Percentiles rank a stretch among this genome's conserved stretches.
phyloP scores from a whole-genome alignment of 2,329 filamentous ascomycete genomes.

The Aaosphaeria arxii region DNA sequence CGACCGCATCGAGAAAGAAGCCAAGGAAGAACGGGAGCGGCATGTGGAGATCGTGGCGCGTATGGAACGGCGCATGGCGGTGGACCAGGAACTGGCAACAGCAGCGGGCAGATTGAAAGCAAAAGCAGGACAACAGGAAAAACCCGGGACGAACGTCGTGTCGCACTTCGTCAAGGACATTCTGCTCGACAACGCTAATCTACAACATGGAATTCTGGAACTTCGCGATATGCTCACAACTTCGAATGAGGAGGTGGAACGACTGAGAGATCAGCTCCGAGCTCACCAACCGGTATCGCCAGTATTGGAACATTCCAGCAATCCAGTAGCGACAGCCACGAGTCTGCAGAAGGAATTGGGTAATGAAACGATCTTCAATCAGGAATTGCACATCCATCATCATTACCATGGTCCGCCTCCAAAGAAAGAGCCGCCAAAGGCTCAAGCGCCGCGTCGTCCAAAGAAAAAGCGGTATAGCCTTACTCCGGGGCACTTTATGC shows the following conservation, averaged over 20 bases:
- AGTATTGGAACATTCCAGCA: conserved; percentile 32
- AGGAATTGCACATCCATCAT: conserved; percentile 85
- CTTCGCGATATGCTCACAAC: conserved; percentile 84
- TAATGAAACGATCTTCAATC: conserved; percentile 24
- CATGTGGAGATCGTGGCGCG: conserved; percentile 78
- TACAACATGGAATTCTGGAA: conserved; percentile 90
- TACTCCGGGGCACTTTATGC: conserved; percentile 50
- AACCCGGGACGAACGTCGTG: conserved; percentile 68
- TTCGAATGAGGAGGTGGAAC: conserved; percentile 92
- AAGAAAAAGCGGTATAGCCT: conserved; percentile 69
- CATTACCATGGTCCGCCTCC: conserved; percentile 72
- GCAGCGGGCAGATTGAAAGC: conserved; percentile 78
- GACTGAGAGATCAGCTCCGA: conserved; percentile 75
- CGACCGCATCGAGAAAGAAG: conserved; percentile 82
- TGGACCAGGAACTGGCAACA: conserved; percentile 78
- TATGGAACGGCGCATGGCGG: conserved; percentile 77
- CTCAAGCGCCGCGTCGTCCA: conserved; percentile 51
- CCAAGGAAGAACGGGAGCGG: conserved; percentile 73
- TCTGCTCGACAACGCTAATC: conserved; percentile 87
- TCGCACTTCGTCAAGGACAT: conserved; percentile 96
- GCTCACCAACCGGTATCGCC: conserved; percentile 65
- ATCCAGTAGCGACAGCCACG: conserved; percentile 13
- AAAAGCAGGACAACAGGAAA: conserved; percentile 55
- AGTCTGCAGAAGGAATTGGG: conserved; percentile 72
- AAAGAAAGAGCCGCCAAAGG: conserved; percentile 46